A percentile compares a stretch with the other conserved stretches of the same genome.
Evolutionary conservation across 345 rosid species (phyloP).

Genomic region (Eucalyptus cloeziana): DNA sequence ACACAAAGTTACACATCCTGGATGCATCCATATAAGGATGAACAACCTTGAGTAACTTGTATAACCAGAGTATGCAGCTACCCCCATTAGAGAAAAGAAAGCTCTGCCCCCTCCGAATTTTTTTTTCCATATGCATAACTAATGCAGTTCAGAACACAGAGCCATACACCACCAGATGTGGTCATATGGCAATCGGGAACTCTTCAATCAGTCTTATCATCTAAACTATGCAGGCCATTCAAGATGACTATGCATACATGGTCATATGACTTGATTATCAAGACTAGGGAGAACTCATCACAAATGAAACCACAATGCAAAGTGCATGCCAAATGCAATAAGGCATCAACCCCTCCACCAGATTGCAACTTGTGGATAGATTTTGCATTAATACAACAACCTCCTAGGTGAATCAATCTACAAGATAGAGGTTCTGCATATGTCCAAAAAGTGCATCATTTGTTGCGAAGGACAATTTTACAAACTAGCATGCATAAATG

Average conservation of each 20-base stretch:
- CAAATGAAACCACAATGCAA: neutral
- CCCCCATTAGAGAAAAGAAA: neutral
- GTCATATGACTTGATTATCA: neutral
- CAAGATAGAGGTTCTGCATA: neutral
- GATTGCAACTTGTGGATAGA: neutral
- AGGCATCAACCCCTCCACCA: neutral
- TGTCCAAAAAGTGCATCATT: neutral
- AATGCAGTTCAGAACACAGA: neutral
- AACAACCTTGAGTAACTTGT: neutral
- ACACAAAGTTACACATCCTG: neutral
- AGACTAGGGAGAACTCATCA: neutral
- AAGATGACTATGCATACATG: neutral
- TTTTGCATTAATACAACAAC: neutral
- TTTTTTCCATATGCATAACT: neutral
- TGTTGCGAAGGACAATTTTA: neutral
- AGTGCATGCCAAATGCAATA: neutral
- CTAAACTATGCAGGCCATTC: neutral
- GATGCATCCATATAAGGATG: neutral
- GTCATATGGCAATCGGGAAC: neutral
- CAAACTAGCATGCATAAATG: neutral
- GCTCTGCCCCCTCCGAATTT: neutral
- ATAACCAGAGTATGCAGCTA: neutral
- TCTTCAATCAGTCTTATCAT: neutral
- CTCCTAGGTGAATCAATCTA: neutral
- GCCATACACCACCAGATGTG: neutral